Base-by-base conservation (phyloP, 2,329 filamentous ascomycete genomes). In the Mycosphaerelloides madeirae region DNA sequence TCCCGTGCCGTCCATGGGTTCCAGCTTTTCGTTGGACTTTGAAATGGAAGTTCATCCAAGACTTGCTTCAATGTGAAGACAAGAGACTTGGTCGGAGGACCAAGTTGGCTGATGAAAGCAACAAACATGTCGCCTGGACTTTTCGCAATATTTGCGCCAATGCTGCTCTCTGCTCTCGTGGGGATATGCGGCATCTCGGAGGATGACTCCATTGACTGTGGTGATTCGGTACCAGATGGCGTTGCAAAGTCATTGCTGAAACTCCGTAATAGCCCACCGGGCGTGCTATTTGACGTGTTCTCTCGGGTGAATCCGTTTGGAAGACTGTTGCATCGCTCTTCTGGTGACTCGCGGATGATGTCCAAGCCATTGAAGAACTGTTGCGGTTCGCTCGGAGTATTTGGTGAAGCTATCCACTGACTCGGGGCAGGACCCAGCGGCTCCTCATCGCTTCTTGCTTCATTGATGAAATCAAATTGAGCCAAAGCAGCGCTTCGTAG, bases 81-180 rank as follows among this genome's bases (percentile, higher is more conserved):
- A n/a, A 98, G 71, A 0, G 91, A 96, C 65, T 95, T 95, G 82
- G 96, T 95, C 0, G 91, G 93, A 1, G 93, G 93, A 0, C 93
- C 93, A 16, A 98, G 73, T 54, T 93, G 81, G 15, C 78, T 75
- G 48, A 98, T 95, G 65, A 97, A 98, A 4, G 90, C 76, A 9
- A 88, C 82, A 62, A 97, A 97, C 53, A 97, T 94, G 46, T 95
- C 88, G 0, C 85, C 80, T 0, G 90, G 58, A 20, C 50, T 57
- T 32, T 59, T 54, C 2, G 46, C 52, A 1, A 55, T 40, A 15
- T 48, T 51, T 19, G 41, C 22, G 12, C 41, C 33, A 16, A 48
- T 41, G 5, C 39, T 37, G 14, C 46, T 20, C 7, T 47, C 48
- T 18, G 16, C 33, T 25, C 22, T 25, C 9, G 22, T 25, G 22